Conservation (phyloP, 805 yeast species). For the Kazachstania psychrophila region DNA sequence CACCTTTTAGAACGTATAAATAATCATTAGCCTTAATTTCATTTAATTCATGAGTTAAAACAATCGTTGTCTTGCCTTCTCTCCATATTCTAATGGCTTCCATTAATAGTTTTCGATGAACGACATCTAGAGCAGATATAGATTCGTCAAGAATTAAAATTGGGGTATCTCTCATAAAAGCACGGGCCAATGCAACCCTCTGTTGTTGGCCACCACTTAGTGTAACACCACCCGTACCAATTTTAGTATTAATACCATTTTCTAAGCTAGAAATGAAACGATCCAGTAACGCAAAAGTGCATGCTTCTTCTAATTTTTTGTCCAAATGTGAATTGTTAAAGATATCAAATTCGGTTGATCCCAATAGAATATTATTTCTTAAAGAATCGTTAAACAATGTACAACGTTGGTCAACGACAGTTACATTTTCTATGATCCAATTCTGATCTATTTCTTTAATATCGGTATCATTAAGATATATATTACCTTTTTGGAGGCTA, state of each 20-base stretch:
- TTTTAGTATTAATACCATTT: slow-evolving; percentile 43
- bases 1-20: slow-evolving; percentile 52
- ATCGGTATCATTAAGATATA: slow-evolving; percentile 47
- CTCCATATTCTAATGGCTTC: slow-evolving; percentile 52
- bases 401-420: slow-evolving; percentile 66
- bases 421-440: slow-evolving; percentile 55
- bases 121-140: slow-evolving; percentile 66
- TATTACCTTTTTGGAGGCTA: slow-evolving; percentile 40
- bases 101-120: slow-evolving; percentile 38
- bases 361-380: slow-evolving; percentile 53
- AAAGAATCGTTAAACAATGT: slow-evolving; percentile 57
- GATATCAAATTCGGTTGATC: slow-evolving; percentile 23
- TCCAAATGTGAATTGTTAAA: slow-evolving; percentile 17
- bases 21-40: slow-evolving; percentile 50
- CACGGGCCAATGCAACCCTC: slow-evolving; percentile 76
- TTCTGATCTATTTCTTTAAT: slow-evolving; percentile 34
- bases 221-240: slow-evolving; percentile 39
- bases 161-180: slow-evolving; percentile 61
- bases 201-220: slow-evolving; percentile 92
- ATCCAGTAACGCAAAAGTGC: slow-evolving; percentile 43
- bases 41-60: slow-evolving; percentile 68
- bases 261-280: slow-evolving; percentile 42
- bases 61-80: slow-evolving; percentile 59
- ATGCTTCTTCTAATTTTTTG: slow-evolving; percentile 34
- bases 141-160: slow-evolving; percentile 80